Evolutionary conservation across 225 moss, liverwort and hornwort species (phyloP).

Genomic region (Bryum argenteum): DNA sequence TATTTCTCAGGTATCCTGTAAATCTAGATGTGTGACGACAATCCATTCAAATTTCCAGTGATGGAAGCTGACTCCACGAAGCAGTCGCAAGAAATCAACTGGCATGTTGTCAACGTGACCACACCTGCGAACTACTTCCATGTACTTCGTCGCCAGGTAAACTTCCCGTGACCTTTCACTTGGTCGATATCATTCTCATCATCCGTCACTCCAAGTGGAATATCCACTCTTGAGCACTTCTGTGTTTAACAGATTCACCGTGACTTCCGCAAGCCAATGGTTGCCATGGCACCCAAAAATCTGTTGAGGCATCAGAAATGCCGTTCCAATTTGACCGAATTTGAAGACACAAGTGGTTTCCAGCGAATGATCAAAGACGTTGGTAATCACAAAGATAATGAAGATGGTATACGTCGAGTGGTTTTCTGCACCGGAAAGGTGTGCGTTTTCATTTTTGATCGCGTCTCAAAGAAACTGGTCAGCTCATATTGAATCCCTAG

Average conservation of each 20-base stretch:
- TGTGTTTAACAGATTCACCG: constrained; percentile 65
- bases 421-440: constrained; percentile 91
- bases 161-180: too few relatives aligned
- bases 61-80: constrained; percentile 68
- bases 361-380: constrained; percentile 81
- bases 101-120: constrained; percentile 86
- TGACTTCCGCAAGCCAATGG: constrained; percentile 89
- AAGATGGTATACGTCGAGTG: constrained; percentile 69
- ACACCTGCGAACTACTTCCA: constrained; percentile 97
- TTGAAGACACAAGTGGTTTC: constrained; percentile 73
- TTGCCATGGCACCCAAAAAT: constrained; percentile 93
- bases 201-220: not conserved
- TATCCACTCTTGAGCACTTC: constrained; percentile 1
- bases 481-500: too few relatives aligned
- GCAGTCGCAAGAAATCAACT: constrained; percentile 86
- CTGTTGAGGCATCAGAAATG: constrained; percentile 77
- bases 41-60: constrained; percentile 75
- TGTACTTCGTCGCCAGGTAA: constrained; percentile 82
- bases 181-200: constrained; percentile 1
- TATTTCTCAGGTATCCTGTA: constrained; percentile 39
- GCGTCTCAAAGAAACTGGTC: not conserved
- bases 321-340: constrained; percentile 74
- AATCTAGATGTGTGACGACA: constrained; percentile 82
- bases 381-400: constrained; percentile 58
- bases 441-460: not conserved